These are phyloP conservation scores for Blumeria graminis DNA, from an alignment of 2,329 filamentous ascomycete genomes.

Conservation along the genomic window DNA sequence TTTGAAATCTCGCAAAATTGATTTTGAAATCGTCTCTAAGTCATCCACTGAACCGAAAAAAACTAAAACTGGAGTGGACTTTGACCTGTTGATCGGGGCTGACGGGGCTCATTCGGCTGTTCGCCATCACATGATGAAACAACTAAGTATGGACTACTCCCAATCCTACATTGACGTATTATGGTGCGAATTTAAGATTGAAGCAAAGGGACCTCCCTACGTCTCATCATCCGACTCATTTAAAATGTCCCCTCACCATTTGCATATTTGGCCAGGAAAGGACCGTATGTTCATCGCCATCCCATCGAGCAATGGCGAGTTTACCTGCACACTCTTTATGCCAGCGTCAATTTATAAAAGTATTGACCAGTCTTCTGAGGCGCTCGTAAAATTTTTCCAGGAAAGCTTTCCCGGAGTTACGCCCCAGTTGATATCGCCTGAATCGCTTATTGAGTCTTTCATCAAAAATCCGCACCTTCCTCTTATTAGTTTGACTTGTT, in stretches of 20 bases:
- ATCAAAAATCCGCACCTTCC: constrained; percentile 67
- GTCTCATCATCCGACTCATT: constrained; percentile 25
- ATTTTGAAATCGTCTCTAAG: constrained; percentile 43
- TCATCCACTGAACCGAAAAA: constrained; percentile 7
- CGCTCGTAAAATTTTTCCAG: constrained; percentile 52
- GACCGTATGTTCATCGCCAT: constrained; percentile 98
- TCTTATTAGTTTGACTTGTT: constrained; percentile 80
- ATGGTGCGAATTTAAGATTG: constrained; percentile 89
- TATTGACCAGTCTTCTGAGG: constrained; percentile 37
- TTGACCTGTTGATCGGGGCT: constrained; percentile 82
- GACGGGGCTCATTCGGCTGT: constrained; percentile 87
- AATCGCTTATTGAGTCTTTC: constrained; percentile 52
- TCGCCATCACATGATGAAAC: constrained; percentile 92
- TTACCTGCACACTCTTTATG: constrained; percentile 86
- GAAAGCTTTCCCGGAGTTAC: constrained; percentile 66
- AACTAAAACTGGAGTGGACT: constrained; percentile 56
- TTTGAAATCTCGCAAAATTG: constrained; percentile 54
- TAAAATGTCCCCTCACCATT: constrained; percentile 67
- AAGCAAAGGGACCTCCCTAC: constrained; percentile 20
- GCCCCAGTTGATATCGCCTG: constrained; percentile 37
- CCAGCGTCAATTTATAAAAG: constrained; percentile 42
- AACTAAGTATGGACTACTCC: constrained; percentile 64
- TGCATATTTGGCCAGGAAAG: constrained; percentile 91
- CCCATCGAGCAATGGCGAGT: constrained; percentile 52
- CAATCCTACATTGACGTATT: constrained; percentile 91